phyloP scores from a whole-genome alignment of 129 eudicot genomes.

The Flaveria robusta region DNA sequence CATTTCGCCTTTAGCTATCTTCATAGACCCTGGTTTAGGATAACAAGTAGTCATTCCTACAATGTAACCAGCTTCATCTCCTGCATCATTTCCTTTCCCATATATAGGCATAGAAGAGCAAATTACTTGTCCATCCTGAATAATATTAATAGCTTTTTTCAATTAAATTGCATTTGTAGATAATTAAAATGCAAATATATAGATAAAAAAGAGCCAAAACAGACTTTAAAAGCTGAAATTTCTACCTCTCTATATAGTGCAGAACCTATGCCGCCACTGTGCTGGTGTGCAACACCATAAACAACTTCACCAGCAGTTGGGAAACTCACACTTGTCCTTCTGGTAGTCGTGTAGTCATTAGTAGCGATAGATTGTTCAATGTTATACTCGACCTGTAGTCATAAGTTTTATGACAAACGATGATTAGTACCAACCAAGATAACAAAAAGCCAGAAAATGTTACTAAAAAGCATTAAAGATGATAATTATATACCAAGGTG shows the following conservation, averaged over 20 bases:
- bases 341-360: slow-evolving; percentile 43
- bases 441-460: neutral
- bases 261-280: slow-evolving; percentile 66
- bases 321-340: slow-evolving; percentile 40
- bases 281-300: slow-evolving; percentile 81
- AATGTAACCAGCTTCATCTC: slow-evolving; percentile 77
- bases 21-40: slow-evolving; percentile 67
- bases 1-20: slow-evolving; percentile 54
- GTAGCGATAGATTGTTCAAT: slow-evolving; percentile 30
- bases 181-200: neutral
- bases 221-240: neutral
- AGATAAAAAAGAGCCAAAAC: neutral
- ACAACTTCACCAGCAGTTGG: slow-evolving; percentile 66
- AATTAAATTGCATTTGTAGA: neutral
- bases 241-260: slow-evolving; percentile 60
- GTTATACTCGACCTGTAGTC: slow-evolving; percentile 52
- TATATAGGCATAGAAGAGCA: slow-evolving; percentile 67
- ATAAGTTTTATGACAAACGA: neutral
- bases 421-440: neutral
- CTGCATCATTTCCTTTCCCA: slow-evolving; percentile 63
- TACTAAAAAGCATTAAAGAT: slow-evolving; percentile 5
- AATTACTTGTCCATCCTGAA: slow-evolving; percentile 64
- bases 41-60: slow-evolving; percentile 90
- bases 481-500: neutral
- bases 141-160: neutral